phyloP scores from a whole-genome alignment of 805 yeast species.

The Teunomyces cretensis region DNA sequence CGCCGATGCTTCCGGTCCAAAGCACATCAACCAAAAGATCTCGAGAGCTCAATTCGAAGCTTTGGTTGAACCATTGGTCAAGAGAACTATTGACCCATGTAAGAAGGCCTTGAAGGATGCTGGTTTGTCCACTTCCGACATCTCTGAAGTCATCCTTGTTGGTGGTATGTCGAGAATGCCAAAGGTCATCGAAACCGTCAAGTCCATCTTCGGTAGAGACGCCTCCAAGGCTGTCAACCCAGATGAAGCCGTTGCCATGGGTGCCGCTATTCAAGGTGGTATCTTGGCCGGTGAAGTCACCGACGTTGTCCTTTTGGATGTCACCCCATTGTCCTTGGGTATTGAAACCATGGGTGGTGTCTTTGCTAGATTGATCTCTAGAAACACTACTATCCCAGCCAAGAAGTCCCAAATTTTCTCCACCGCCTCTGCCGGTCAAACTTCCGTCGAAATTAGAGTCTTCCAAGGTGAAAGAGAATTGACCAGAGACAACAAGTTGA shows the following conservation, averaged over 20 bases:
- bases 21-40: conserved; percentile 70
- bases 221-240: conserved; percentile 94
- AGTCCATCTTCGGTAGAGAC: conserved; percentile 72
- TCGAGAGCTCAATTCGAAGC: conserved; percentile 67
- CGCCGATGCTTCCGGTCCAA: conserved; percentile 81
- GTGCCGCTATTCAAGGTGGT: conserved; percentile 98
- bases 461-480: conserved; percentile 99
- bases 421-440: conserved; percentile 32
- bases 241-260: conserved; percentile 91
- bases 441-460: conserved; percentile 69
- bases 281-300: conserved; percentile 93
- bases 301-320: conserved; percentile 87
- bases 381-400: conserved; percentile 96
- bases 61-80: conserved; percentile 66
- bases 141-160: conserved; percentile 79
- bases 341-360: conserved; percentile 98
- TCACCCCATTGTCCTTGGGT: conserved; percentile 88
- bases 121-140: conserved; percentile 58
- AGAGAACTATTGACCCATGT: conserved; percentile 73
- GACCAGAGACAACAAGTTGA: conserved; percentile 95
- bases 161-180: conserved; percentile 96
- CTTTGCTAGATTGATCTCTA: conserved; percentile 85
- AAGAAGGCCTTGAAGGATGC: conserved; percentile 84
- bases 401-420: conserved; percentile 88
- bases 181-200: conserved; percentile 76